These are phyloP conservation scores for Blastomyces emzantsi DNA, from an alignment of 2,329 filamentous ascomycete species.

Conservation along the genomic window DNA sequence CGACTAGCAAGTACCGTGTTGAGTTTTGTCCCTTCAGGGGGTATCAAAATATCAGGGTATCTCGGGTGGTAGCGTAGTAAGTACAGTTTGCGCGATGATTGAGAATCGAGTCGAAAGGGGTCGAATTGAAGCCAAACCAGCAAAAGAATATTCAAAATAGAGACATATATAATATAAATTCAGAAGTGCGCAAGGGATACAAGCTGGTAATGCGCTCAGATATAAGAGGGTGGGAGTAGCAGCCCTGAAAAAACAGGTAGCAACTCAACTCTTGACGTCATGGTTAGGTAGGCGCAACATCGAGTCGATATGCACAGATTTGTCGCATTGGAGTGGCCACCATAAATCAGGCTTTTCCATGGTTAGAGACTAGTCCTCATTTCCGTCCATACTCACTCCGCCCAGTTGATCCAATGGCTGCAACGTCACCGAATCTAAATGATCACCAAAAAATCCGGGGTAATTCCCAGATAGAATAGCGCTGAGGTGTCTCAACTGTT, in stretches of 20 bases:
- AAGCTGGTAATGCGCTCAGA: not conserved
- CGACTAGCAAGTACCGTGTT: not conserved
- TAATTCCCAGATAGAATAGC: not conserved
- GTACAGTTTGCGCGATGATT: not conserved
- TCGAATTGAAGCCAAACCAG: not conserved
- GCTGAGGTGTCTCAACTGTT: not conserved
- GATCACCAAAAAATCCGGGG: not conserved
- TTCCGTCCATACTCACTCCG: not conserved
- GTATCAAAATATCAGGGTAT: not conserved
- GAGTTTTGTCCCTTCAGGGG: not conserved
- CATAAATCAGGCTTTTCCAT: not conserved
- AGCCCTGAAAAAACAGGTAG: not conserved
- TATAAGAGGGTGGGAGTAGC: not conserved
- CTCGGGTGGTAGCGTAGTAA: not conserved
- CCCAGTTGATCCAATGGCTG: not conserved
- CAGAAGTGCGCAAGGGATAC: not conserved
- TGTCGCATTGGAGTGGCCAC: not conserved
- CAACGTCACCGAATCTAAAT: not conserved
- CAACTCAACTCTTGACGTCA: slow-evolving; percentile 6
- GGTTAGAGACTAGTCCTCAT: not conserved
- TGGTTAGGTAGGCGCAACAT: not conserved
- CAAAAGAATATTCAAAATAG: not conserved
- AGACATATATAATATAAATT: not conserved
- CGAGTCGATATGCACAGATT: not conserved
- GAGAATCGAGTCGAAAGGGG: not conserved